phyloP scores from a whole-genome alignment of 495 filamentous ascomycete species.

The Tuber aestivum region DNA sequence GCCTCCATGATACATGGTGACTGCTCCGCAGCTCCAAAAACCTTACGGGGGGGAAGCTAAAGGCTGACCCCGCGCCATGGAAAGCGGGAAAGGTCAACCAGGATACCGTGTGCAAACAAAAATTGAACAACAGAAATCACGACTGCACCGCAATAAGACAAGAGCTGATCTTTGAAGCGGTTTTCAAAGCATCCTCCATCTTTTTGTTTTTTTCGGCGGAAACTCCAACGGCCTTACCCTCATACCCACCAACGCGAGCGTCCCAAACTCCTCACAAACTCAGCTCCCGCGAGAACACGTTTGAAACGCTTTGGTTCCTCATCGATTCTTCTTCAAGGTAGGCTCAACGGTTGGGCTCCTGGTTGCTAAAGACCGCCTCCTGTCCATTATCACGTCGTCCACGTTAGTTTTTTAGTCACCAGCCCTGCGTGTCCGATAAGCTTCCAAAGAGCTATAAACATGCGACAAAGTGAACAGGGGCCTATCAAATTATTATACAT shows the following conservation, averaged over 20 bases:
- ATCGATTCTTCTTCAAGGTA: conserved; percentile 35
- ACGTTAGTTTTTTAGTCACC: conserved; percentile 15
- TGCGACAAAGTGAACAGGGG: background rate
- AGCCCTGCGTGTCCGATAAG: background rate
- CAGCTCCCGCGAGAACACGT: conserved; percentile 23
- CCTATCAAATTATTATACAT: background rate
- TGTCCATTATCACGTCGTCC: conserved; percentile 12
- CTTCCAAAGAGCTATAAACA: conserved; percentile 1
- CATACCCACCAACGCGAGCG: conserved; percentile 17
- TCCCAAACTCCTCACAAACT: conserved; percentile 34
- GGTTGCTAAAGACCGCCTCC: conserved; percentile 37
- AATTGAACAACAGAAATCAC: conserved; percentile 3
- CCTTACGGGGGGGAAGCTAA: background rate
- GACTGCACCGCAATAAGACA: conserved; percentile 1
- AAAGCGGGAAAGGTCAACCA: conserved; percentile 4
- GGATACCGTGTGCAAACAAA: background rate
- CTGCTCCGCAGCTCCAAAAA: background rate
- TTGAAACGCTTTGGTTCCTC: conserved; percentile 32
- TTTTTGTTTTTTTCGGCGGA: conserved; percentile 31
- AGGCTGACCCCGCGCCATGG: background rate
- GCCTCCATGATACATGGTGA: background rate
- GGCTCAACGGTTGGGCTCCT: conserved; percentile 23
- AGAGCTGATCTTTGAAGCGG: conserved; percentile 35
- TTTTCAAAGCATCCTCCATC: conserved; percentile 40
- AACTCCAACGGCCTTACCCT: conserved; percentile 28